Base-by-base conservation (phyloP, 148 eudicot genomes). In the Oxyria digyna region DNA sequence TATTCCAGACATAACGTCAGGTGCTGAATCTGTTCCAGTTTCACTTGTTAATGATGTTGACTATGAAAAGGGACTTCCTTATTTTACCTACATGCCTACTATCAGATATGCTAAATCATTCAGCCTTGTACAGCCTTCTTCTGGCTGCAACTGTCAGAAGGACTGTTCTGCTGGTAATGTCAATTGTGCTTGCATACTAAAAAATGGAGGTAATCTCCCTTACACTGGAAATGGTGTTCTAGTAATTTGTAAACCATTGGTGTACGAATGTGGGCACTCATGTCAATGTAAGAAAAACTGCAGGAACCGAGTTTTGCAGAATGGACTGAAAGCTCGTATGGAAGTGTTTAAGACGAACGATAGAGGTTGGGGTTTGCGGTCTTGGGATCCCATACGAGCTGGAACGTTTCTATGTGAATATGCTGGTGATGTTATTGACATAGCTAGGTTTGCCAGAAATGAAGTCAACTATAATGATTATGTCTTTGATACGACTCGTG, bases 341-440 rank as follows among this genome's bases (percentile, higher is more conserved):
- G 96, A 93, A 74, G 98, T 93, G n/a, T 93, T 93, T 71, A 90
- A 81, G 77, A 89, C 98, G 41, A 85, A 76, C 78, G 78, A 86
- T 72, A 86, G 67, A 74, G 98, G 96, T 29, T 89, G 96, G 96
- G 92, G 96, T 21, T 77, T 89, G 78, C 83, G 92, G 69, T 82
- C 92, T 4, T 89, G 89, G 89, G 96, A 89, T 74, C 86, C 96
- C 6, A 85, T 89, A 35, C 84, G 92, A 38, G 78, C 81, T 11
- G 96, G 96, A 48, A 69, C 79, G n/a, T 89, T 83, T 76, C 75
- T 89, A 15, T 89, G 92, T 69, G 96, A 85, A 75, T 89, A 78
- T 84, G 90, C 92, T 55, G 96, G 96, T 37, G 90, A 85, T 71
- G 85, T 86, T 26, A 75, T 93, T 31, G 90, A 85, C 55, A 80